A percentile compares a stretch with the other conserved stretches of the same genome.
Conservation (phyloP, 768 basidiomycete species). For the Tylopilus vinaceipallidus region DNA sequence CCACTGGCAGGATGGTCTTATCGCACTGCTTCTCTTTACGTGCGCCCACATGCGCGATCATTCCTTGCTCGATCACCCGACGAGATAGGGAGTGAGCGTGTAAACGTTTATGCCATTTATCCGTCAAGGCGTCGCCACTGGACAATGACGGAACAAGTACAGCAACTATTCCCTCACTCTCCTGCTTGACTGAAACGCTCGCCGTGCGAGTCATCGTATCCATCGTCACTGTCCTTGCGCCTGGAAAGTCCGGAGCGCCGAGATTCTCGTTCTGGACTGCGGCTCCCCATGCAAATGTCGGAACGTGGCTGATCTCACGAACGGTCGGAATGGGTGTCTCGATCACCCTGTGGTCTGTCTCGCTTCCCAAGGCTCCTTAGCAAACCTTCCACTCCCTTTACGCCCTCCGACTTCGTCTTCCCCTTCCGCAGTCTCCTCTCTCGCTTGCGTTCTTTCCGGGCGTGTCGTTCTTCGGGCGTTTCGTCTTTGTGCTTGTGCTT, state of each 20-base stretch:
- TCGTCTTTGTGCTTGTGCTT: conserved; percentile 73
- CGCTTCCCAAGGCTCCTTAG: conserved; percentile 43
- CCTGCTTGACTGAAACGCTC: not conserved
- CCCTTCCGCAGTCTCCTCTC: conserved; percentile 61
- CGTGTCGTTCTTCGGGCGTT: conserved; percentile 75
- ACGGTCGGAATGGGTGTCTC: conserved; percentile 10
- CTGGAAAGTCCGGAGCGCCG: conserved; percentile 1
- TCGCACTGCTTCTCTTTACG: too few species aligned
- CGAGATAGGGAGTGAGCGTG: too few species aligned
- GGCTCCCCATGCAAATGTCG: conserved; percentile 13
- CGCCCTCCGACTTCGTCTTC: conserved; percentile 53
- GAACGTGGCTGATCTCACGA: conserved; percentile 13
- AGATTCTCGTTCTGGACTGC: conserved; percentile 18
- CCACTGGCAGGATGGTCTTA: too few species aligned
- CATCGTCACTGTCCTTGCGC: conserved; percentile 4
- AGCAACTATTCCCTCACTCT: conserved; percentile 1
- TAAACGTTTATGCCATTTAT: not conserved
- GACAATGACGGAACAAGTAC: not conserved
- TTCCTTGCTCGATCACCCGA: not conserved
- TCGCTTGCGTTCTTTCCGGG: conserved; percentile 71
- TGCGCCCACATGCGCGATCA: not conserved
- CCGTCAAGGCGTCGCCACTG: not conserved
- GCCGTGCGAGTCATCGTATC: conserved; percentile 3
- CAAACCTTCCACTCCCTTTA: conserved; percentile 67
- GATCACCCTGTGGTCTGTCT: conserved; percentile 10